These are phyloP conservation scores for Metschnikowia chrysomelidarum DNA, from an alignment of 805 yeast genomes.

Conservation along the genomic window DNA sequence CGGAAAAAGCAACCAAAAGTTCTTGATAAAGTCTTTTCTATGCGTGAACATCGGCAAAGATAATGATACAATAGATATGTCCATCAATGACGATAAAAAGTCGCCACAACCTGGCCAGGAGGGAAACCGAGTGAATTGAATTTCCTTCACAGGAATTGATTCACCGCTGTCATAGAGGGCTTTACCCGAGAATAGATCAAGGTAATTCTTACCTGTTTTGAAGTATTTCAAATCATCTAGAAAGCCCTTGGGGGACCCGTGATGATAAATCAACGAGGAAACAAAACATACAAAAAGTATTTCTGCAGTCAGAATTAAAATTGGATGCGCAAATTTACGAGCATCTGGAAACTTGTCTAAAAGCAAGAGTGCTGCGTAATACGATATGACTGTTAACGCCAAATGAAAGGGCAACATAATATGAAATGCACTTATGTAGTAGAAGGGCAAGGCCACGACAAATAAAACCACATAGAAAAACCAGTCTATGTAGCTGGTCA, in stretches of 20 bases:
- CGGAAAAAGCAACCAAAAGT: constrained; percentile 56
- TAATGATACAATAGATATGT: constrained; percentile 70
- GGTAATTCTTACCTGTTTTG: constrained; percentile 68
- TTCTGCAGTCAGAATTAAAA: constrained; percentile 61
- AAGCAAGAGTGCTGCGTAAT: constrained; percentile 47
- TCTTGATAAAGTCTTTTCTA: constrained; percentile 57
- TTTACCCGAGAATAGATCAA: constrained; percentile 50
- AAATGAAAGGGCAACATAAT: constrained; percentile 63
- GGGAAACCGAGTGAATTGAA: constrained; percentile 31
- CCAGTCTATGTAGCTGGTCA: constrained; percentile 54
- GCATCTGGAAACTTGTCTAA: constrained; percentile 44
- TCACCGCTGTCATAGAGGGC: constrained; percentile 30
- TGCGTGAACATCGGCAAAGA: constrained; percentile 78
- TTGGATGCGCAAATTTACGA: constrained; percentile 65
- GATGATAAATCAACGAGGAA: constrained; percentile 50
- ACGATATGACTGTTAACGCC: constrained; percentile 56
- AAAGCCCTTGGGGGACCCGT: constrained; percentile 45
- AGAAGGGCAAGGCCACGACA: constrained; percentile 57
- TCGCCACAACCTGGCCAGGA: constrained; percentile 83
- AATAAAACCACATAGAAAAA: constrained; percentile 46
- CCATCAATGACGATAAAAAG: constrained; percentile 66
- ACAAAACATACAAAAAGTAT: constrained; percentile 64
- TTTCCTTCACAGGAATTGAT: constrained; percentile 7
- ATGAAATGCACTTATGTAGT: constrained; percentile 47
- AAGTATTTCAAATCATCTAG: constrained; percentile 51